Conservation (phyloP, 805 yeast genomes). For the Brettanomyces bruxellensis region DNA sequence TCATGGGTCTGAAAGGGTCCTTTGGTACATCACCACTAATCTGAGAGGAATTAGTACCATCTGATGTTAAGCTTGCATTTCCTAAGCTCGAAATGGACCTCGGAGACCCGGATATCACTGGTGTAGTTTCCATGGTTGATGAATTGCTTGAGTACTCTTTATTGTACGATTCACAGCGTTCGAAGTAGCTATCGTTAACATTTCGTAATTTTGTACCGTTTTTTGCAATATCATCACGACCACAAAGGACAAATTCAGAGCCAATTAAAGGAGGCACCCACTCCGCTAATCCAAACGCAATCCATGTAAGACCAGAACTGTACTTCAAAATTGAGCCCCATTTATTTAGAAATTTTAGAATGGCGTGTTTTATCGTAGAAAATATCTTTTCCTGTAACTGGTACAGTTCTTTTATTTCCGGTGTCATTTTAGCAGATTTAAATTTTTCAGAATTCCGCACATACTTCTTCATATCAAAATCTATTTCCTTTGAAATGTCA, state of each 20-base stretch:
- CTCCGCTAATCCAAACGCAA: slow-evolving; percentile 79
- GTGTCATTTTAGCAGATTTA: slow-evolving; percentile 20
- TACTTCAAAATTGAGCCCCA: slow-evolving; percentile 77
- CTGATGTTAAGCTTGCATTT: slow-evolving; percentile 4
- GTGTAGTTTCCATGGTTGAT: slow-evolving; percentile 16
- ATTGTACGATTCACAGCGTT: slow-evolving; percentile 16
- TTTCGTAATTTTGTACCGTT: slow-evolving; percentile 28
- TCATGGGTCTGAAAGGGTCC: slow-evolving; percentile 30
- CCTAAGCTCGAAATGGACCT: slow-evolving; percentile 18
- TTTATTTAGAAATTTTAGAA: slow-evolving; percentile 55
- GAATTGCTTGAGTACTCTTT: slow-evolving; percentile 7
- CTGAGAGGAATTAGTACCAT: slow-evolving; percentile 6
- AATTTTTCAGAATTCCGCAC: slow-evolving; percentile 36
- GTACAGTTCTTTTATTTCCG: slow-evolving; percentile 26
- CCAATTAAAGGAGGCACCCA: slow-evolving; percentile 68
- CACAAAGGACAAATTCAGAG: slow-evolving; percentile 46
- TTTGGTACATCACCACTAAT: neutral
- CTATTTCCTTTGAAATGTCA: slow-evolving; percentile 26
- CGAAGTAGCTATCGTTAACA: slow-evolving; percentile 24
- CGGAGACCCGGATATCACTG: slow-evolving; percentile 18
- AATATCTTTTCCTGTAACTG: slow-evolving; percentile 45
- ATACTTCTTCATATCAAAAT: slow-evolving; percentile 53
- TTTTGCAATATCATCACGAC: slow-evolving; percentile 36
- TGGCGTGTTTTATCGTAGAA: slow-evolving; percentile 47
- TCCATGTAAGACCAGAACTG: slow-evolving; percentile 80